Evolutionary conservation across 805 yeast species (phyloP), one percentile per base, ranked within the genome.

Genomic region (Candida awuae): DNA sequence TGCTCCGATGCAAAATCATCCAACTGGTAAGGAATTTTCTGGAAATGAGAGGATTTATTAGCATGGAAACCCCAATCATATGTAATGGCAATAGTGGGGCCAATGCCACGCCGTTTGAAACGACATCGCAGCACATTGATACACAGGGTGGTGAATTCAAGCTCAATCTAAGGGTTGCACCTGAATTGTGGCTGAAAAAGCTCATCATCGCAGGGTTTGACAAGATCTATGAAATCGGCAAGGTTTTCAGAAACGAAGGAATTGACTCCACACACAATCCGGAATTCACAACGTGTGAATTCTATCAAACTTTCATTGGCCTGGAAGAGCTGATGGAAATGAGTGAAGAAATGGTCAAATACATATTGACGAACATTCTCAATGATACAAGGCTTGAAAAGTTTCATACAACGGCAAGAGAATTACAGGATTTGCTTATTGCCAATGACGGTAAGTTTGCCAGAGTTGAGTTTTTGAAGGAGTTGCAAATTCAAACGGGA

Each of bases 261-360:
- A 69, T 90, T 21, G 98, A 90, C 56, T 68, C 82, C 2, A 84
- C 95, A 0, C 98, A 90, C 57, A 92, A 90, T 59, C 95, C 96
- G 0, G 98, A 90, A 54, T 90, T 88, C 56, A 80, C 95, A 1
- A 75, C 86, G 2, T 78, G 95, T 55, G 98, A 90, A 56, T 84
- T 86, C 50, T 90, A 90, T 56, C 83, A 81, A 51, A 70, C 84
- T 0, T 87, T 71, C 53, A 75, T 81, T 1, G 66, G 72, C 8
- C 62, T 92, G 47, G 71, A 73, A 1, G 83, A 83, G 20, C 62
- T 90, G 42, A 82, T 86, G 70, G 42, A 40, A 0, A 50, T 79
- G 25, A 80, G 94, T 1, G 82, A 84, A 50, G 61, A 63, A 0
- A 48, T 88, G 39, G 68, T 87, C 31, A 43, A 47, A 2, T 53